These are phyloP conservation scores for Adenanthera pavonina DNA, from an alignment of 306 rosid species.

Conservation along the genomic window DNA sequence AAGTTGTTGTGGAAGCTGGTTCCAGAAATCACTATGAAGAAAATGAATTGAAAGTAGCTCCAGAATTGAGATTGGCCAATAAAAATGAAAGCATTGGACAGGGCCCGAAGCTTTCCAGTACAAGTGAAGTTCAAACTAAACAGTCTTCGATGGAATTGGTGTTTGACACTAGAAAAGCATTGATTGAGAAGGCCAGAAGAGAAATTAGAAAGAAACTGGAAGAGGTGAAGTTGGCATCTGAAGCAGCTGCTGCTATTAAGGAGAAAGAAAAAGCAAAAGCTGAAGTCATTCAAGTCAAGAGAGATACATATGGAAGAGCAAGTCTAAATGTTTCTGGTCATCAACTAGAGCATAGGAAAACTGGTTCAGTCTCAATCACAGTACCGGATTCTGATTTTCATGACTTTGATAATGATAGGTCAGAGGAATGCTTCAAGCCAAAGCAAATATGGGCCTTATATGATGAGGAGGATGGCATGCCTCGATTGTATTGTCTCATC, in stretches of 20 bases:
- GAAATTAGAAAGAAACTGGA: conserved; percentile 61
- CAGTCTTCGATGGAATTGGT: conserved; percentile 57
- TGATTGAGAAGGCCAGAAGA: conserved; percentile 64
- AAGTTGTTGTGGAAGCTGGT: conserved; percentile 45
- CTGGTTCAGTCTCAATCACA: conserved; percentile 47
- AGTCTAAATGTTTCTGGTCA: conserved; percentile 33
- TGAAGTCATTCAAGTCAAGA: conserved; percentile 36
- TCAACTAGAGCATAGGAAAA: conserved; percentile 44
- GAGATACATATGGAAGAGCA: conserved; percentile 33
- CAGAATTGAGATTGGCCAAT: conserved; percentile 51
- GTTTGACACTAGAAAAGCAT: conserved; percentile 59
- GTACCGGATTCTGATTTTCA: conserved; percentile 80
- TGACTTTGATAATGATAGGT: conserved; percentile 71
- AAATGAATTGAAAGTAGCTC: conserved; percentile 42
- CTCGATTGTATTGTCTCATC: conserved; percentile 72
- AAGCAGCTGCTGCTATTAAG: conserved; percentile 33
- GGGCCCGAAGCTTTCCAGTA: conserved; percentile 40
- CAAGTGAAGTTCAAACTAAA: conserved; percentile 47
- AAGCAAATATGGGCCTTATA: conserved; percentile 81
- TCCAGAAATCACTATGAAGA: conserved; percentile 47
- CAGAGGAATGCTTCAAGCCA: conserved; percentile 75
- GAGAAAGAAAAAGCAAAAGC: conserved; percentile 38
- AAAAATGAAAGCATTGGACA: conserved; percentile 49
- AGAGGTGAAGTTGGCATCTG: conserved; percentile 53
- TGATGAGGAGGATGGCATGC: conserved; percentile 83